phyloP scores from a whole-genome alignment of 768 basidiomycete species.

The Lactarius deliciosus region DNA sequence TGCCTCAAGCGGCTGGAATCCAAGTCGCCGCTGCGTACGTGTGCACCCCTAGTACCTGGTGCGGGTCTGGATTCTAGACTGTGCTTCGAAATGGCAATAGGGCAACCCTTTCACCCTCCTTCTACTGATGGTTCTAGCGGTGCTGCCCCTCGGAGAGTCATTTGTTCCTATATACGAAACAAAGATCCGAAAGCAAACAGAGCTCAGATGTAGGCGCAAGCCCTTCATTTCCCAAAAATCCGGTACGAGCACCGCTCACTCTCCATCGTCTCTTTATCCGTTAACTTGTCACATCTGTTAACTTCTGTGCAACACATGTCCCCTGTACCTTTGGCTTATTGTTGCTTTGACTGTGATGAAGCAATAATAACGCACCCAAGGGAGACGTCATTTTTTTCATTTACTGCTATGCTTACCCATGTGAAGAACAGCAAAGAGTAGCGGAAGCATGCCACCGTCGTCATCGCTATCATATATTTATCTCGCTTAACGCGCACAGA shows the following conservation, averaged over 20 bases:
- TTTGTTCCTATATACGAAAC: neutral
- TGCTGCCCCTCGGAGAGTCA: neutral
- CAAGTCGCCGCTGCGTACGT: neutral
- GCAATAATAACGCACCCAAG: neutral
- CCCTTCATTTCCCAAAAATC: constrained; percentile 14
- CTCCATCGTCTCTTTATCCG: neutral
- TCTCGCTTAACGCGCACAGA: neutral
- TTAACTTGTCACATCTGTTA: neutral
- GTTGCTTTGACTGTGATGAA: constrained; percentile 13
- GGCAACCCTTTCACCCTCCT: neutral
- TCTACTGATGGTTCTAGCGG: neutral
- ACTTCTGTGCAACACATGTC: neutral
- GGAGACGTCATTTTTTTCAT: neutral
- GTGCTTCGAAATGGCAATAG: constrained; percentile 14
- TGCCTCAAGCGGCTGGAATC: neutral
- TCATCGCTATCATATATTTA: neutral
- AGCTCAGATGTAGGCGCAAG: neutral
- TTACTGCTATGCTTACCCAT: neutral
- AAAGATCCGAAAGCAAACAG: neutral
- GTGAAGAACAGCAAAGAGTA: neutral
- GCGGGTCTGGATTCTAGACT: constrained; percentile 16
- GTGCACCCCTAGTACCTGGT: neutral
- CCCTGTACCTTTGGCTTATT: constrained; percentile 12
- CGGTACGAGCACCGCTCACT: neutral
- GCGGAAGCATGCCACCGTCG: neutral